A percentile compares a stretch with the other conserved stretches of the same genome.
Conservation (phyloP, 1,284 basidiomycete species). For the Paramarasmius palmivorus region DNA sequence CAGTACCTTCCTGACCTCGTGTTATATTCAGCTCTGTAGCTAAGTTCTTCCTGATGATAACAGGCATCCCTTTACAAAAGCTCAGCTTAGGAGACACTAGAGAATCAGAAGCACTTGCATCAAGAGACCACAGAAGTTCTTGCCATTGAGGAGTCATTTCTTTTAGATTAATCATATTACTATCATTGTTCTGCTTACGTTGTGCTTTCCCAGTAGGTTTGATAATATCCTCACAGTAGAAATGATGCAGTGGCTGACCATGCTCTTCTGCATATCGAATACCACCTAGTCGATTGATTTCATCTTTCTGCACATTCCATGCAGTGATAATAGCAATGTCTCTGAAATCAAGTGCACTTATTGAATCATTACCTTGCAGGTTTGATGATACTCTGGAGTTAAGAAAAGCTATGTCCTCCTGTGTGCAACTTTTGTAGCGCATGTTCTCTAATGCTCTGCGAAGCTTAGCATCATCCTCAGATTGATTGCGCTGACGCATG, state of each 20-base stretch:
- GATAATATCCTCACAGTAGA: slow-evolving; percentile 14
- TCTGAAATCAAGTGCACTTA: too few relatives aligned
- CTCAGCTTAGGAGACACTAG: slow-evolving; percentile 25
- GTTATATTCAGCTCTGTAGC: slow-evolving; percentile 31
- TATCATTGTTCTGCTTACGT: not conserved
- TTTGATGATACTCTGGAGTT: slow-evolving; percentile 21
- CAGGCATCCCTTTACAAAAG: slow-evolving; percentile 33
- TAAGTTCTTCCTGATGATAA: slow-evolving; percentile 28
- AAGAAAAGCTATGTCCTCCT: not conserved
- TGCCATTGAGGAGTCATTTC: too few relatives aligned
- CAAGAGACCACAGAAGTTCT: slow-evolving; percentile 22
- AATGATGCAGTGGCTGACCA: not conserved
- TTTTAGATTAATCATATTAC: too few relatives aligned
- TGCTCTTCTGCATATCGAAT: slow-evolving; percentile 17
- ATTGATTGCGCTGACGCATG: too few relatives aligned
- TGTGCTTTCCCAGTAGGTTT: not conserved
- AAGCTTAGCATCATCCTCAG: too few relatives aligned
- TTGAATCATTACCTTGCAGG: slow-evolving; percentile 16
- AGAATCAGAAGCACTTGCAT: slow-evolving; percentile 10
- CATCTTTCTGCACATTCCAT: too few relatives aligned
- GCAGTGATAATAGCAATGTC: too few relatives aligned
- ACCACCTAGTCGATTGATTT: slow-evolving; percentile 17
- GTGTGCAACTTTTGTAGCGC: slow-evolving; percentile 6
- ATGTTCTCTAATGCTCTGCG: too few relatives aligned
- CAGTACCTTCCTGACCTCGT: slow-evolving; percentile 32